Conservation (phyloP, 768 basidiomycete species). For the Macrocybe gigantea region DNA sequence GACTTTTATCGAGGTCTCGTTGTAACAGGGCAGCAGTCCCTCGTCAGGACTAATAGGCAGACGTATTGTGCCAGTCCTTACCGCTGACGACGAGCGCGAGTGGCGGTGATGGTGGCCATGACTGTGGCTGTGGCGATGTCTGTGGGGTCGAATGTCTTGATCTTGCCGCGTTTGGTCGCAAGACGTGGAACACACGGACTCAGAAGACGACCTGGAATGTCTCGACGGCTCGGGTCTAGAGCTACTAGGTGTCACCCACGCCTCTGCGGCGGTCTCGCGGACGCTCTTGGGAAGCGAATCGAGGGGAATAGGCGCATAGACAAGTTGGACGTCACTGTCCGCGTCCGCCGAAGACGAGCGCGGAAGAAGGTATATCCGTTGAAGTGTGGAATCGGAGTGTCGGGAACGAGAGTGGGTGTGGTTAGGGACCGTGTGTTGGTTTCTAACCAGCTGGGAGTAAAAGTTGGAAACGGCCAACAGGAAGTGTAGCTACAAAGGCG, state of each 20-base stretch:
- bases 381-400: slow-evolving; percentile 23
- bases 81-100: slow-evolving; percentile 15
- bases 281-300: slow-evolving; percentile 46
- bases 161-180: slow-evolving; percentile 12
- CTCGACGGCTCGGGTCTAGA: slow-evolving; percentile 7
- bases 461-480: slow-evolving; percentile 66
- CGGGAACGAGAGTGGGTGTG: slow-evolving; percentile 14
- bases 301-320: slow-evolving; percentile 71
- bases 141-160: slow-evolving; percentile 18
- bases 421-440: slow-evolving; percentile 16
- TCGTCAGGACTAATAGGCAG: slow-evolving; percentile 42
- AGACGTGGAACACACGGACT: slow-evolving; percentile 10
- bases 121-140: slow-evolving; percentile 25
- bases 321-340: slow-evolving; percentile 27
- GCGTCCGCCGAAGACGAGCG: slow-evolving; percentile 8
- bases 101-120: slow-evolving; percentile 18
- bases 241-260: slow-evolving; percentile 48
- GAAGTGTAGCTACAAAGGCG: slow-evolving; percentile 57
- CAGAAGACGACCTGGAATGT: slow-evolving; percentile 14
- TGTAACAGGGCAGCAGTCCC: slow-evolving; percentile 32
- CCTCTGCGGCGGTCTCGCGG: slow-evolving; percentile 54
- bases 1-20: slow-evolving; percentile 11
- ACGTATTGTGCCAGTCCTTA: slow-evolving; percentile 33
- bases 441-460: slow-evolving; percentile 50
- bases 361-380: slow-evolving; percentile 64